Evolutionary conservation across 1,284 basidiomycete genomes (phyloP), one percentile per base, ranked within the genome.

Genomic region (Malassezia obtusa): DNA sequence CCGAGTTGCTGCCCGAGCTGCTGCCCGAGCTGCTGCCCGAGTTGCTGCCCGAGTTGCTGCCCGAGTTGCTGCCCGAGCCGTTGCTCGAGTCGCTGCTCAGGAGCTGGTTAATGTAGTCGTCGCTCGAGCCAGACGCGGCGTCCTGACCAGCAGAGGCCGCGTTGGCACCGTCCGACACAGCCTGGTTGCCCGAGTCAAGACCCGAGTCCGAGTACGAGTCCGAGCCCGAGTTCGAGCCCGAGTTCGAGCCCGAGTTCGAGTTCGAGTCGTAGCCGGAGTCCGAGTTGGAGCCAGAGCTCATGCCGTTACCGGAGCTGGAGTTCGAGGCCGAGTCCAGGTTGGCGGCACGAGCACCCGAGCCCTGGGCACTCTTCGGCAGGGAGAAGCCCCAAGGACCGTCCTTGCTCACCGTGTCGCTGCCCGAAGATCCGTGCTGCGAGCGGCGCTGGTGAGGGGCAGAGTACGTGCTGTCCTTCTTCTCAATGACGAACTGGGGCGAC

Each of bases 401-500:
- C 24, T 25, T 24, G 24, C 24, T 25, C 15, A 25, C 30, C 24
- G 19, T 43, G 4, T n/a, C 24, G 15, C 9, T 19, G 17, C 15
- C 14, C 25, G 25, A 26, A 14, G 40, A 43, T 8, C 19, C 11
- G 38, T 44, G 39, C 15, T 30, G 24, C 15, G 40, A 8, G 17
- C 40, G 40, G 11, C 52, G 52, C 11, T 15, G 19, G 10, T 39
- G 35, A n/a, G 33, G 24, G n/a, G 44, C 22, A 5, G 19, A 11
- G 46, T 39, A 48, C 37, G 24, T 21, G 50, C 36, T 31, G 45
- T 48, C 41, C 17, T 19, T 26, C 24, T 48, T 37, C 40, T 48
- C 51, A 19, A 56, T 50, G 25, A 33, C 32, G 30, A 56, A 56
- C 28, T 45, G 9, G n/a, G 46, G 53, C 43, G 53, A 56, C 22